phyloP scores from a whole-genome alignment of 2,329 filamentous ascomycete genomes.

The Biscogniauxia sp. region DNA sequence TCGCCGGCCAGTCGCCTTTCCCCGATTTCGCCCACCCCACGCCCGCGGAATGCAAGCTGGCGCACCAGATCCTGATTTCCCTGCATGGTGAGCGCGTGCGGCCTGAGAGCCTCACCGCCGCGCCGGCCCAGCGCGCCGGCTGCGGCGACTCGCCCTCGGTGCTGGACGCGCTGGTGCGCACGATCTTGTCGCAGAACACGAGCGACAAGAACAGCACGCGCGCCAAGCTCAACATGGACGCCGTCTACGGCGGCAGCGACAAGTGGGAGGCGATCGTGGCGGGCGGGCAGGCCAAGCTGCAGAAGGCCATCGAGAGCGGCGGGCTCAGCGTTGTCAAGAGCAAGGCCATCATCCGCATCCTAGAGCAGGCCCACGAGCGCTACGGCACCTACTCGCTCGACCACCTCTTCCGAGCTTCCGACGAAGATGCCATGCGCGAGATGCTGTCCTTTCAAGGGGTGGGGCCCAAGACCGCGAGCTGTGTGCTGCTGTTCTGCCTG shows the following conservation, averaged over 20 bases:
- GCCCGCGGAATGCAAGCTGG: constrained; percentile 63
- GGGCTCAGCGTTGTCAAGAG: constrained; percentile 72
- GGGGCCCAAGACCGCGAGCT: constrained; percentile 54
- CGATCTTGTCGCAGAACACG: constrained; percentile 54
- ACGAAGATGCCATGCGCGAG: constrained; percentile 49
- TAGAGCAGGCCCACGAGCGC: constrained; percentile 57
- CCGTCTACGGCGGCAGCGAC: constrained; percentile 42
- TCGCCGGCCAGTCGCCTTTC: constrained; percentile 54
- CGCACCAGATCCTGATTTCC: constrained; percentile 62
- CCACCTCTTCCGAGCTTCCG: constrained; percentile 41
- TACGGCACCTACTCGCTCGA: constrained; percentile 47
- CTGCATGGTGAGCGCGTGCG: constrained; percentile 63
- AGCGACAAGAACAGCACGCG: constrained; percentile 54
- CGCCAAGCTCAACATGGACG: constrained; percentile 52
- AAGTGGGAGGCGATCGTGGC: constrained; percentile 41
- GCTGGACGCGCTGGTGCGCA: constrained; percentile 51
- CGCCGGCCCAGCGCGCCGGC: constrained; percentile 64
- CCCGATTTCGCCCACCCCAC: constrained; percentile 66
- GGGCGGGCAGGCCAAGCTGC: constrained; percentile 40
- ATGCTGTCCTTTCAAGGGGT: constrained; percentile 50
- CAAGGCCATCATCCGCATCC: constrained; percentile 66
- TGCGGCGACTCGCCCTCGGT: constrained; percentile 51
- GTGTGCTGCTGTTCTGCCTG: constrained; percentile 52
- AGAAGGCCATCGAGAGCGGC: constrained; percentile 66
- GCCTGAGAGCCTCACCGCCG: constrained; percentile 54